These are phyloP conservation scores for Fusarium gaditjirri DNA, from an alignment of 2,329 filamentous ascomycete species.

Conservation along the genomic window DNA sequence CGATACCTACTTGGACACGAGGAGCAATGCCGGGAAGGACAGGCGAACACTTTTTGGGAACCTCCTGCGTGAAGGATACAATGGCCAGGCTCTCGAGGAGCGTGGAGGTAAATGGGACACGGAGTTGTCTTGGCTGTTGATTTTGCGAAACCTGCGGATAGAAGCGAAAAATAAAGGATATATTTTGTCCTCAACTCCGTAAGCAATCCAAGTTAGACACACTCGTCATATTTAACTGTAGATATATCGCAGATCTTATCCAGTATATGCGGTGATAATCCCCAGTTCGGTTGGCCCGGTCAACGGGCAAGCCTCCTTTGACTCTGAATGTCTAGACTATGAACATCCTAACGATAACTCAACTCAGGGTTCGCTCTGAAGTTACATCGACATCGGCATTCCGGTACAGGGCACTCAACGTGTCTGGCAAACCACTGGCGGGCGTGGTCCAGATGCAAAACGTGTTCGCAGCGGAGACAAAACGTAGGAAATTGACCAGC, in stretches of 20 bases:
- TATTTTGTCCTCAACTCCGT: slow-evolving; percentile 6
- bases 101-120: slow-evolving; percentile 4
- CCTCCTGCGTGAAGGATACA: slow-evolving; percentile 21
- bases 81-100: background rate
- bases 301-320: background rate
- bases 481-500: slow-evolving; percentile 74
- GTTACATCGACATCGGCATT: slow-evolving; percentile 74
- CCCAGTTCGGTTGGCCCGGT: background rate
- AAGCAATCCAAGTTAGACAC: slow-evolving; percentile 25
- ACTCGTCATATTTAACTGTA: slow-evolving; percentile 16
- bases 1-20: slow-evolving; percentile 16
- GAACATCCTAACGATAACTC: slow-evolving; percentile 55
- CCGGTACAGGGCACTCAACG: slow-evolving; percentile 73
- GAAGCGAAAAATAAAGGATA: slow-evolving; percentile 23
- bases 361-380: slow-evolving; percentile 69
- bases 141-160: slow-evolving; percentile 18
- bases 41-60: slow-evolving; percentile 6
- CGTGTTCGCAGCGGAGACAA: slow-evolving; percentile 75
- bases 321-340: background rate
- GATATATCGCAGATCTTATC: background rate
- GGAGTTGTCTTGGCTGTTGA: slow-evolving; percentile 28
- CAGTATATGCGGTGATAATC: background rate
- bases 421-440: slow-evolving; percentile 73
- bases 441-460: slow-evolving; percentile 74
- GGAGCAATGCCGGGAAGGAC: slow-evolving; percentile 8